Percentiles rank a stretch among this genome's conserved stretches.
These are phyloP conservation scores for Fusarium bulbicola DNA, from an alignment of 2,329 filamentous ascomycete species.

Conservation along the genomic window DNA sequence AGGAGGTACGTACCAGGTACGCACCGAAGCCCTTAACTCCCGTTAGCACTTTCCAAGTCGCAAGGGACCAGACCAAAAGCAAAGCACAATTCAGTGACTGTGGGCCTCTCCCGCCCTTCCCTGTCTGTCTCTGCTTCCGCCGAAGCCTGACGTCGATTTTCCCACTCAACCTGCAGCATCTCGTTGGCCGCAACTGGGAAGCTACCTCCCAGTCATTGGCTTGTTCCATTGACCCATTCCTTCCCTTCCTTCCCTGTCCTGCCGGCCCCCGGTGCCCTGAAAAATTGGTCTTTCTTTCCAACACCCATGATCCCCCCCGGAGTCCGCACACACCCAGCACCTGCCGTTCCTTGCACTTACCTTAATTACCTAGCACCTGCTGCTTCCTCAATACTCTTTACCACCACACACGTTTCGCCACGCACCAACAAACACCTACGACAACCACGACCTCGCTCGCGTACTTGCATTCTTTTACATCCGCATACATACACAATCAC, in stretches of 20 bases:
- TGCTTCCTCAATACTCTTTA: conserved; percentile 31
- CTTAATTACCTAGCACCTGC: conserved; percentile 40
- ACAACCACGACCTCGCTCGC: conserved; percentile 34
- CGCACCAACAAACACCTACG: conserved; percentile 35
- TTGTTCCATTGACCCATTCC: conserved; percentile 25
- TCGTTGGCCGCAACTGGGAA: conserved; percentile 19
- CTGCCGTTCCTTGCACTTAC: conserved; percentile 36
- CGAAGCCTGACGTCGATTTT: conserved; percentile 35
- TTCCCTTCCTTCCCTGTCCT: conserved; percentile 36
- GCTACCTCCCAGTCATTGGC: conserved; percentile 19
- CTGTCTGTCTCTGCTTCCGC: conserved; percentile 12
- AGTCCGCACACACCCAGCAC: conserved; percentile 23
- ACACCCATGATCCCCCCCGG: conserved; percentile 29
- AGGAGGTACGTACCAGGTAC: conserved; percentile 17
- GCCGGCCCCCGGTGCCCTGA: conserved; percentile 30
- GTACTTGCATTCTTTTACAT: conserved; percentile 40
- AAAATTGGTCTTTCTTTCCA: conserved; percentile 38
- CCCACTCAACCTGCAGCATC: conserved; percentile 32
- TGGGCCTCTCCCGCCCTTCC: conserved; percentile 33
- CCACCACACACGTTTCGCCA: conserved; percentile 43
- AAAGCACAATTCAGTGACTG: conserved; percentile 33
- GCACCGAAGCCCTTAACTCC: conserved; percentile 10
- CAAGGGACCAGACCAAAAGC: conserved; percentile 23
- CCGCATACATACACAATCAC: conserved; percentile 26
- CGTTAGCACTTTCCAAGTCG: conserved; percentile 12